Evolutionary conservation across 2,329 filamentous ascomycete species (phyloP).

Genomic region (Pseudogymnoascus sp.): DNA sequence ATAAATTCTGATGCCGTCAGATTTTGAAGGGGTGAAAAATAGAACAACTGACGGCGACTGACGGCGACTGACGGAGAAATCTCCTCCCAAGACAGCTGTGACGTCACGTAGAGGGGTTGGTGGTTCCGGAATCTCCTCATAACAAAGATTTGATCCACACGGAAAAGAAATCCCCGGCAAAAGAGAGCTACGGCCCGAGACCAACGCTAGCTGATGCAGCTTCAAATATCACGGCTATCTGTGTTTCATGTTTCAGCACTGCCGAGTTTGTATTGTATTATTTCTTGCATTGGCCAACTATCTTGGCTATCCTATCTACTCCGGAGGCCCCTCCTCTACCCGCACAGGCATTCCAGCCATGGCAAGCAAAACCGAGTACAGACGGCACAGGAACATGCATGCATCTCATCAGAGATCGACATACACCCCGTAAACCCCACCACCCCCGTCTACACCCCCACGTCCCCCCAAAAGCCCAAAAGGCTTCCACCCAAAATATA

Average conservation of each 20-base stretch:
- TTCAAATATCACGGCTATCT: neutral
- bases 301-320: constrained; percentile 6
- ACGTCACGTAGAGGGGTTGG: neutral
- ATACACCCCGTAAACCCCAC: neutral
- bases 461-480: neutral
- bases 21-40: neutral
- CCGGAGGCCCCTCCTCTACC: neutral
- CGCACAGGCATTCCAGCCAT: constrained; percentile 5
- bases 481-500: constrained; percentile 1
- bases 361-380: neutral
- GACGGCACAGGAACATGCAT: neutral
- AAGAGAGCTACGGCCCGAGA: neutral
- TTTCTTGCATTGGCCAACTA: neutral
- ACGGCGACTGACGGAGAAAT: neutral
- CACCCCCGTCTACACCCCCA: neutral
- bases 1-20: neutral
- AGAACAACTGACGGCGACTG: neutral
- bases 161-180: neutral
- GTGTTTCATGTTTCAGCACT: neutral
- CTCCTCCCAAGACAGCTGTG: neutral
- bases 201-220: neutral
- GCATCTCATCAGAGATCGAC: constrained; percentile 1
- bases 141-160: neutral
- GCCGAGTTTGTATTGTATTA: neutral
- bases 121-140: neutral